Percentiles rank a stretch among this genome's conserved stretches.
Conservation (phyloP, 2,329 filamentous ascomycete genomes). For the Fusarium globosum region DNA sequence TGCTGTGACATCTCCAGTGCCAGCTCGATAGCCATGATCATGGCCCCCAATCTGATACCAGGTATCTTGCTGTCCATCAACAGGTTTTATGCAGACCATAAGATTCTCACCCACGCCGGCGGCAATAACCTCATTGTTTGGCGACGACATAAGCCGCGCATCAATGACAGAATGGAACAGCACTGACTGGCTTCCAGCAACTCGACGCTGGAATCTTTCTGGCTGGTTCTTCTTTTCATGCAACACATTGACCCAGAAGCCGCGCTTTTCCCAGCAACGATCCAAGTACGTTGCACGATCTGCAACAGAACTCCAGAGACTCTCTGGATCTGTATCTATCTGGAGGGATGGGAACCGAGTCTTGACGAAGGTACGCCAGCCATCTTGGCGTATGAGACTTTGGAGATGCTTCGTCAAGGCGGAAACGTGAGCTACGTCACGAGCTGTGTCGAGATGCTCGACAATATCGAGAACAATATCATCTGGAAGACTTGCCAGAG, state of each 20-base stretch:
- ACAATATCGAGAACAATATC: slow-evolving; percentile 63
- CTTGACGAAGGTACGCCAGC: slow-evolving; percentile 63
- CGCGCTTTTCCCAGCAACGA: slow-evolving; percentile 64
- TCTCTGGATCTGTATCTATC: slow-evolving; percentile 44
- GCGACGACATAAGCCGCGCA: slow-evolving; percentile 52
- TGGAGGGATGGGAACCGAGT: slow-evolving; percentile 56
- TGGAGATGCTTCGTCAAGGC: slow-evolving; percentile 54
- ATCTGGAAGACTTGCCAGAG: slow-evolving; percentile 58
- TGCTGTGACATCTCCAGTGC: slow-evolving; percentile 62
- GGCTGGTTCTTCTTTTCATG: slow-evolving; percentile 34
- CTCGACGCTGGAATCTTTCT: slow-evolving; percentile 21
- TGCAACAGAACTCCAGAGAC: slow-evolving; percentile 54
- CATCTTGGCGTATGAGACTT: slow-evolving; percentile 53
- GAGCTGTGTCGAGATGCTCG: slow-evolving; percentile 59
- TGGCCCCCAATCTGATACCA: slow-evolving; percentile 57
- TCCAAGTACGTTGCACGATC: slow-evolving; percentile 62
- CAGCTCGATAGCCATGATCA: slow-evolving; percentile 53
- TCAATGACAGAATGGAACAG: slow-evolving; percentile 62
- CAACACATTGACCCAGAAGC: slow-evolving; percentile 52
- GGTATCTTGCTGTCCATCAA: slow-evolving; percentile 33
- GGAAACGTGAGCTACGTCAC: slow-evolving; percentile 58
- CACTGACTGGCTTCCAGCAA: slow-evolving; percentile 48
- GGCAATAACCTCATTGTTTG: slow-evolving; percentile 59
- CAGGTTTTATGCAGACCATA: slow-evolving; percentile 54
- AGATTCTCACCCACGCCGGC: slow-evolving; percentile 65